Conservation (phyloP, 176 grass and related monocot species). For the Pontederia paniculata region DNA sequence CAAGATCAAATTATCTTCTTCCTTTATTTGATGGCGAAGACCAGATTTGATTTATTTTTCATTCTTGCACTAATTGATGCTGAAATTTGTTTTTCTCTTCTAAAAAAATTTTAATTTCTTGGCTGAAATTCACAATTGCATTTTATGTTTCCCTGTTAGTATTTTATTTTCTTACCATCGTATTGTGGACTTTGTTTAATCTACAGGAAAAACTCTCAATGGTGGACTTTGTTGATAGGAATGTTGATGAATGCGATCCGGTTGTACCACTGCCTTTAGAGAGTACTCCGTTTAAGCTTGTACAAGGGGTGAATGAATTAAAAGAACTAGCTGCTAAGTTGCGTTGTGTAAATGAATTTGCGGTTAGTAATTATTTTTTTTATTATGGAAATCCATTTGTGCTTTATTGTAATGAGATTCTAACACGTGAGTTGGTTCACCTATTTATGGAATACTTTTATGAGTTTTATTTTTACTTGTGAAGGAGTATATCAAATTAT, state of each 20-base stretch:
- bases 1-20: too few species aligned
- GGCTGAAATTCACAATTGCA: too few species aligned
- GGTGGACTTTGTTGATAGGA: conserved; percentile 65
- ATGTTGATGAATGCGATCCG: conserved; percentile 47
- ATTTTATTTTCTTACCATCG: not conserved
- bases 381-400: not conserved
- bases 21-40: too few species aligned
- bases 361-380: conserved; percentile 67
- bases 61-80: too few species aligned
- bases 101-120: too few species aligned
- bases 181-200: conserved; percentile 1
- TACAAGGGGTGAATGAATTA: conserved; percentile 59
- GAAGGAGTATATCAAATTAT: too few species aligned
- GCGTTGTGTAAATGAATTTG: conserved; percentile 69
- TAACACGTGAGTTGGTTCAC: too few species aligned
- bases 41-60: too few species aligned
- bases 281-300: conserved; percentile 70
- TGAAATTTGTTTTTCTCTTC: too few species aligned
- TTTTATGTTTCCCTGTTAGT: too few species aligned
- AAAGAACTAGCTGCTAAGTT: conserved; percentile 64
- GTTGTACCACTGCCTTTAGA: conserved; percentile 59
- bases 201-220: conserved; percentile 57
- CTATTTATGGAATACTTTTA: too few species aligned
- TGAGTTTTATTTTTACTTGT: too few species aligned
- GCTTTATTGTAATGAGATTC: not conserved